These are phyloP conservation scores for Torulaspora pretoriensis DNA, from an alignment of 1,139 yeast species.

Conservation along the genomic window DNA sequence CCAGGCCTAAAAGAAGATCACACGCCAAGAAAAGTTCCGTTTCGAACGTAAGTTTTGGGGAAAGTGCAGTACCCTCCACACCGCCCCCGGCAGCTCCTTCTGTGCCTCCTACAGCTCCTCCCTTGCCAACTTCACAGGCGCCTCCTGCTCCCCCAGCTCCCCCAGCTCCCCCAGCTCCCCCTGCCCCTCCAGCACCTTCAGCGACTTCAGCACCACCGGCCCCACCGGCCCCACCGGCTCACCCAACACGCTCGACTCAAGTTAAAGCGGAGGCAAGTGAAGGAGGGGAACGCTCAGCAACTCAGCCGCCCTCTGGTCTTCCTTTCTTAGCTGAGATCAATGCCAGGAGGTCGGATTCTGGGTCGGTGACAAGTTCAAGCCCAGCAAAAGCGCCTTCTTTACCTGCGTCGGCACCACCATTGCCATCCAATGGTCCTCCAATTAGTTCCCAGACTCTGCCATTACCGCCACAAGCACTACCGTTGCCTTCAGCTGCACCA, in stretches of 20 bases:
- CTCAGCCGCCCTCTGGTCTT: conserved; percentile 12
- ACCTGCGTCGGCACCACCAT: conserved; percentile 17
- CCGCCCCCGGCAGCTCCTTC: conserved; percentile 23
- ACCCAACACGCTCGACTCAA: conserved; percentile 18
- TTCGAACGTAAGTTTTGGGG: conserved; percentile 18
- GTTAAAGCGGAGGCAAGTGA: neutral
- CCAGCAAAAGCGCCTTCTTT: conserved; percentile 14
- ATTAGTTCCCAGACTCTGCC: conserved; percentile 33
- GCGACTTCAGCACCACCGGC: too few relatives aligned
- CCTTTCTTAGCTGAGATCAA: conserved; percentile 28
- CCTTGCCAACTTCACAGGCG: conserved; percentile 29
- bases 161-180: conserved; percentile 28
- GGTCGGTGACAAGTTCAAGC: conserved; percentile 14
- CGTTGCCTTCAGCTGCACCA: conserved; percentile 8
- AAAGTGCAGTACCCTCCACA: conserved; percentile 17
- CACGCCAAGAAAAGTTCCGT: conserved; percentile 29
- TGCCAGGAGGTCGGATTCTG: conserved; percentile 25
- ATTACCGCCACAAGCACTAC: conserved; percentile 21
- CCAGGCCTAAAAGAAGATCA: conserved; percentile 26
- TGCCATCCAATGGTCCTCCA: conserved; percentile 21
- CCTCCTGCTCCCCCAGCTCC: conserved; percentile 30
- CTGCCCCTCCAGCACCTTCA: conserved; percentile 34
- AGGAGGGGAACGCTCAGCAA: neutral
- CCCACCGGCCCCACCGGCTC: conserved; percentile 34
- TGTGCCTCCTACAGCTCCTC: conserved; percentile 22